A percentile compares a stretch with the other conserved stretches of the same genome.
phyloP scores from a whole-genome alignment of 768 basidiomycete genomes.

The Agrocybe pediades region DNA sequence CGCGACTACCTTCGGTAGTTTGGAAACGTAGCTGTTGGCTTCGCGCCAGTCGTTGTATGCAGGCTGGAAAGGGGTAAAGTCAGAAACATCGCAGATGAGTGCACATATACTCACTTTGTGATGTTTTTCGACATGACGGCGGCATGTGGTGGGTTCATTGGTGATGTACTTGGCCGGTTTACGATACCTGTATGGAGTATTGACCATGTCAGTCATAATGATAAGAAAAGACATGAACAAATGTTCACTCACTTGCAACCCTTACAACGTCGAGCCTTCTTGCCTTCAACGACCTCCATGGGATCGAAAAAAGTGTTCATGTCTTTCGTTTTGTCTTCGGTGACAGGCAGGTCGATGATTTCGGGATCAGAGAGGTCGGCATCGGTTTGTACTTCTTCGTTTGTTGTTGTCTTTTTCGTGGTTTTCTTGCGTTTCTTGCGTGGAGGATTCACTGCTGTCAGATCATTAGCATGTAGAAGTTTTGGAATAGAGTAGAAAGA shows the following conservation, averaged over 20 bases:
- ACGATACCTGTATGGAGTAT: background rate
- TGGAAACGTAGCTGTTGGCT: constrained; percentile 9
- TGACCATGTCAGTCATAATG: too few relatives aligned
- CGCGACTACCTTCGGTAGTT: constrained; percentile 11
- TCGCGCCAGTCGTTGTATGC: constrained; percentile 9
- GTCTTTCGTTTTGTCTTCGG: background rate
- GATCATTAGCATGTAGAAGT: background rate
- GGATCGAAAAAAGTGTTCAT: background rate
- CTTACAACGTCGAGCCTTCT: background rate
- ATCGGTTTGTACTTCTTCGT: background rate
- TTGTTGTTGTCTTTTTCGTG: background rate
- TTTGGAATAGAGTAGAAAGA: too few relatives aligned
- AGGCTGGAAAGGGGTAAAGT: constrained; percentile 1
- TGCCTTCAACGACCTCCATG: background rate
- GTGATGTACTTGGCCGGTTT: background rate
- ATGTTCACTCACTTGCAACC: background rate
- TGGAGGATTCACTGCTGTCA: background rate
- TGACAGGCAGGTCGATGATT: background rate
- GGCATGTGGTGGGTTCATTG: background rate
- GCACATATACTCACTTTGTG: too few relatives aligned
- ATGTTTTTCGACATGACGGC: too few relatives aligned
- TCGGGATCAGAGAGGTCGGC: background rate
- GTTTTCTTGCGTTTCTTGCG: background rate
- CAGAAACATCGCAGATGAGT: too few relatives aligned
- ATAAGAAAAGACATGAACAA: background rate